These are phyloP conservation scores for Aegilops umbellulata DNA, from an alignment of 176 grass and related monocot species.

Conservation along the genomic window DNA sequence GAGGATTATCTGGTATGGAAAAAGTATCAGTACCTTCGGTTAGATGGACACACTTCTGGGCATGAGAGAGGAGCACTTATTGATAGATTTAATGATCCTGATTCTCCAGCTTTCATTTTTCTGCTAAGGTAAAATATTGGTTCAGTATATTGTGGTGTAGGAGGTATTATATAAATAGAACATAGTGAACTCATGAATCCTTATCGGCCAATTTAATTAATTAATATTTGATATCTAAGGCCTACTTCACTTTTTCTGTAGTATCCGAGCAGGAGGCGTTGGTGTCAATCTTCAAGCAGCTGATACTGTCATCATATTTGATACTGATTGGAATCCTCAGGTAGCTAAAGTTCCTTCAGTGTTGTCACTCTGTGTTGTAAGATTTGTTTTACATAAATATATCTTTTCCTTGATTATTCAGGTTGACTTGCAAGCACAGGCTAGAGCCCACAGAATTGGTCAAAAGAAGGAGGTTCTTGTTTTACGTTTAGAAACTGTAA, in stretches of 20 bases:
- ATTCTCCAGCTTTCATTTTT: conserved; percentile 91
- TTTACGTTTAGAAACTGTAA: conserved; percentile 95
- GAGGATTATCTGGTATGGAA: conserved; percentile 95
- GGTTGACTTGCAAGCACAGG: conserved; percentile 99
- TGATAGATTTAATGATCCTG: conserved; percentile 81
- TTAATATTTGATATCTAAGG: conserved; percentile 29
- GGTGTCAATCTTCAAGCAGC: conserved; percentile 99
- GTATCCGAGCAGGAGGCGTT: conserved; percentile 97
- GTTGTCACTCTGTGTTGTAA: conserved; percentile 15
- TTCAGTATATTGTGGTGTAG: conserved; percentile 10
- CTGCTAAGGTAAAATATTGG: conserved; percentile 71
- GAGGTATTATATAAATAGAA: conserved; percentile 1
- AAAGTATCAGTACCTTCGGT: conserved; percentile 87
- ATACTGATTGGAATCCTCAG: conserved; percentile 99
- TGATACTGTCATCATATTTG: conserved; percentile 99
- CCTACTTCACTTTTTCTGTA: conserved; percentile 34
- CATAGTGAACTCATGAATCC: not conserved
- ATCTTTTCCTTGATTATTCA: conserved; percentile 29
- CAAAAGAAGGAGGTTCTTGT: conserved; percentile 99
- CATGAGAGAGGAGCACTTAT: conserved; percentile 93
- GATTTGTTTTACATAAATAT: not conserved
- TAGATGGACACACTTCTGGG: conserved; percentile 98
- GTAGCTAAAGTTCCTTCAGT: conserved; percentile 40
- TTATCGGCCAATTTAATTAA: conserved; percentile 13
- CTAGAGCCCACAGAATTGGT: conserved; percentile 96